These are phyloP conservation scores for Fusarium beomiforme DNA, from an alignment of 2,329 filamentous ascomycete species.

Conservation along the genomic window DNA sequence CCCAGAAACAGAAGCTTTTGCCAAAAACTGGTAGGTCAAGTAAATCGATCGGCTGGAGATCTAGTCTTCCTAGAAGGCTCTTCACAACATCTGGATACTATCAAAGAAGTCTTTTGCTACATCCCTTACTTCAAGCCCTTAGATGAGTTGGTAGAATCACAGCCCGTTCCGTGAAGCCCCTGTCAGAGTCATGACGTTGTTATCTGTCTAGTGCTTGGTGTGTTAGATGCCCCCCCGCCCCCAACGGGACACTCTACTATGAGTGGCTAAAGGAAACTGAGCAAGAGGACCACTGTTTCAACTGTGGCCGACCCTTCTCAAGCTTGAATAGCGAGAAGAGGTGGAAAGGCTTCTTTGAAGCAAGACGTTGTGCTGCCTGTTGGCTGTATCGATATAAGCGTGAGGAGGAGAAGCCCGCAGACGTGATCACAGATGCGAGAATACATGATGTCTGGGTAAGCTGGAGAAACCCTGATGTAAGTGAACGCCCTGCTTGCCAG, in stretches of 20 bases:
- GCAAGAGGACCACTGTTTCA: background rate
- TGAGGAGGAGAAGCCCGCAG: background rate
- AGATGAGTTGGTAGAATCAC: background rate
- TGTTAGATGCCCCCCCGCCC: no score
- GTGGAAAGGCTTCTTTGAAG: background rate
- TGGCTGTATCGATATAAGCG: background rate
- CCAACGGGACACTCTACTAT: background rate
- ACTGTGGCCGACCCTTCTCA: background rate
- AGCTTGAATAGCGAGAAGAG: background rate
- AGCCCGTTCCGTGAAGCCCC: background rate
- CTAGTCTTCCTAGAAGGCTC: background rate
- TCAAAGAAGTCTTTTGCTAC: no score
- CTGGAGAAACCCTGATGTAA: background rate
- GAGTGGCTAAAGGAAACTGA: background rate
- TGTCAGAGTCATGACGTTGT: background rate
- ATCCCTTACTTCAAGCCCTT: background rate
- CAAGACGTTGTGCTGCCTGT: background rate
- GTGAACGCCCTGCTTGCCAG: background rate
- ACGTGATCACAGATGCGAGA: background rate
- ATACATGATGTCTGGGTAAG: background rate
- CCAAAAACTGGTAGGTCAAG: background rate
- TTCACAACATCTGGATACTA: background rate
- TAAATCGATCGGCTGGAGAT: background rate
- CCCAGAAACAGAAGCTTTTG: background rate
- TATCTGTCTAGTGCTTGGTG: background rate